Evolutionary conservation across 225 moss, liverwort and hornwort species (phyloP).

Genomic region (Takakia lepidozioides): DNA sequence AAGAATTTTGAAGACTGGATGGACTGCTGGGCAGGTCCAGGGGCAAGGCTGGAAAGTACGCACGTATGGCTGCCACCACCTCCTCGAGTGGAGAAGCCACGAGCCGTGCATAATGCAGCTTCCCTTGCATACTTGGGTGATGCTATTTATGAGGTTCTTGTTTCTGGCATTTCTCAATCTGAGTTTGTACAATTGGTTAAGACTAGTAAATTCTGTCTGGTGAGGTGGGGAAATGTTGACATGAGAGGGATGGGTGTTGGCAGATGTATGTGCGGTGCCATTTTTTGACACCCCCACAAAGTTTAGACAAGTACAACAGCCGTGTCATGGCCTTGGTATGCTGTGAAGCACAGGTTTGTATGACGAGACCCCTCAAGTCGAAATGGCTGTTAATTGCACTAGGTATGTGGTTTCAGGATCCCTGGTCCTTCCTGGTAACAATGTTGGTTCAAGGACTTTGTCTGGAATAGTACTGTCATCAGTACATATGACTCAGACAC

Average conservation of each 20-base stretch:
- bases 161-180: background rate
- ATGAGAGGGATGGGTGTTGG: slow-evolving; percentile 3
- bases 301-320: slow-evolving; percentile 70
- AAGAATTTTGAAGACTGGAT: background rate
- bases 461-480: too few relatives aligned
- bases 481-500: too few relatives aligned
- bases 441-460: too few relatives aligned
- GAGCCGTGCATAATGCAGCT: slow-evolving; percentile 94
- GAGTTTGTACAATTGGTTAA: too few relatives aligned
- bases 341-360: slow-evolving; percentile 89
- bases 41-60: slow-evolving; percentile 32
- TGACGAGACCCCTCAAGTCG: too few relatives aligned
- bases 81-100: slow-evolving; percentile 64
- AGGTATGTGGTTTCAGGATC: too few relatives aligned
- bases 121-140: slow-evolving; percentile 91
- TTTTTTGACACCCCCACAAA: slow-evolving; percentile 92
- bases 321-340: slow-evolving; percentile 88
- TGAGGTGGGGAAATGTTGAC: background rate
- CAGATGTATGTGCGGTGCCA: slow-evolving; percentile 92
- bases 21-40: slow-evolving; percentile 7
- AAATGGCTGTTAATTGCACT: too few relatives aligned
- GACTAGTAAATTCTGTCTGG: too few relatives aligned
- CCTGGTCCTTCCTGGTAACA: too few relatives aligned
- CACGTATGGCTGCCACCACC: slow-evolving; percentile 73
- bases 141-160: slow-evolving; percentile 81